Evolutionary conservation across 441 rosid genomes (phyloP).

Genomic region (Daphne laureola): DNA sequence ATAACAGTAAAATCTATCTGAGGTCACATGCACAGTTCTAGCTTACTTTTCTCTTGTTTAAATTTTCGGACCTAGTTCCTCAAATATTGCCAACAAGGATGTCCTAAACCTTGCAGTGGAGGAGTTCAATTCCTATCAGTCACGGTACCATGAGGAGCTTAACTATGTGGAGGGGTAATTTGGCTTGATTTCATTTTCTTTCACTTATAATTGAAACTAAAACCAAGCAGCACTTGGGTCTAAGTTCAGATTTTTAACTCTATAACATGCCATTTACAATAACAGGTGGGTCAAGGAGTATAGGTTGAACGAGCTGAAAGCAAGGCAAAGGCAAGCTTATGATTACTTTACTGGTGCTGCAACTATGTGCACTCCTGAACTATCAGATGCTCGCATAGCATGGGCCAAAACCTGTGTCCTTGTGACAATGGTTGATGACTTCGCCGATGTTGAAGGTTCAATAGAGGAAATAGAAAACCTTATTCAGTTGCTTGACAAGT

Average conservation of each 20-base stretch:
- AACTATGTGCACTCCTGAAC: constrained; percentile 44
- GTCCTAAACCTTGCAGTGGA: constrained; percentile 56
- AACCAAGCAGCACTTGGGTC: no score
- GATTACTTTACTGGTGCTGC: constrained; percentile 83
- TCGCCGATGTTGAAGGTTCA: constrained; percentile 78
- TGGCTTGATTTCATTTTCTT: no score
- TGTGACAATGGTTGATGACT: constrained; percentile 76
- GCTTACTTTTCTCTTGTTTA: constrained; percentile 2
- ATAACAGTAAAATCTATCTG: background rate
- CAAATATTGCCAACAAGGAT: constrained; percentile 30
- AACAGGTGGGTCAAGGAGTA: constrained; percentile 67
- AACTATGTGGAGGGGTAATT: constrained; percentile 53
- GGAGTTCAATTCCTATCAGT: constrained; percentile 67
- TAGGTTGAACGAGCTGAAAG: constrained; percentile 58
- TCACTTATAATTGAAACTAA: no score
- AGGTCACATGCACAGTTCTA: no score
- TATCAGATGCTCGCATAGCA: constrained; percentile 76
- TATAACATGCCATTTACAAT: constrained; percentile 3
- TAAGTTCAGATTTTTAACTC: no score
- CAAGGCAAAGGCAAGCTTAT: constrained; percentile 66
- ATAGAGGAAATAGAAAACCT: constrained; percentile 60
- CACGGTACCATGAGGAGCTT: constrained; percentile 50
- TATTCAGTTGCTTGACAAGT: constrained; percentile 52
- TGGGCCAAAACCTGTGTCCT: constrained; percentile 93
- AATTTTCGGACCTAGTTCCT: constrained; percentile 26